Percentiles rank a stretch among this genome's conserved stretches.
Conservation (phyloP, 345 rosid genomes). For the Boechera retrofracta region DNA sequence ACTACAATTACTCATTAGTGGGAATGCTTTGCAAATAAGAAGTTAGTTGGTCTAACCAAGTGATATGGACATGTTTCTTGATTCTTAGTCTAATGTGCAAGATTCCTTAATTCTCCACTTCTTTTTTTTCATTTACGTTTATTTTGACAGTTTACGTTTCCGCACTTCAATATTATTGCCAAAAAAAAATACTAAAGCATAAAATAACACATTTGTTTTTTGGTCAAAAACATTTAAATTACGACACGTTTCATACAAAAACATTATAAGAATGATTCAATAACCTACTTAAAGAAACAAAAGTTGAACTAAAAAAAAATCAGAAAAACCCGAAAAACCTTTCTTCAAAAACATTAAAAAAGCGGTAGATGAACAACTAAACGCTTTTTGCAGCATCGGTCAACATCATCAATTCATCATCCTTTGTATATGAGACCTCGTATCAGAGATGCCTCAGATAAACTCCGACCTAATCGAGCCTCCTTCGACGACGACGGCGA, state of each 20-base stretch:
- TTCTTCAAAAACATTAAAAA: not conserved
- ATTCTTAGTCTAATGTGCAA: constrained; percentile 20
- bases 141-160: not conserved
- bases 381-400: constrained; percentile 25
- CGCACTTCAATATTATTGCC: not conserved
- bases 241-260: not conserved
- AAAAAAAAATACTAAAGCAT: not conserved
- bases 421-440: constrained; percentile 48
- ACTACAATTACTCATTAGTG: not conserved
- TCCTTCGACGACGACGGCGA: constrained; percentile 37
- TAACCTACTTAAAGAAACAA: not conserved
- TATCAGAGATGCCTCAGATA: constrained; percentile 42
- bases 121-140: constrained; percentile 7
- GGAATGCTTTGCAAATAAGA: not conserved
- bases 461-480: constrained; percentile 37
- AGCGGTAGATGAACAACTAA: constrained; percentile 34
- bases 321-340: not conserved
- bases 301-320: not conserved
- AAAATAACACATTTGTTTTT: not conserved
- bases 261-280: not conserved
- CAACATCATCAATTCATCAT: constrained; percentile 24
- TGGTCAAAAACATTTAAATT: not conserved
- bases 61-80: constrained; percentile 28
- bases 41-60: constrained; percentile 23
- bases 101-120: not conserved